A percentile compares a stretch with the other conserved stretches of the same genome.
phyloP scores from a whole-genome alignment of 2,329 filamentous ascomycete species.

The Bipolaris sorokiniana region DNA sequence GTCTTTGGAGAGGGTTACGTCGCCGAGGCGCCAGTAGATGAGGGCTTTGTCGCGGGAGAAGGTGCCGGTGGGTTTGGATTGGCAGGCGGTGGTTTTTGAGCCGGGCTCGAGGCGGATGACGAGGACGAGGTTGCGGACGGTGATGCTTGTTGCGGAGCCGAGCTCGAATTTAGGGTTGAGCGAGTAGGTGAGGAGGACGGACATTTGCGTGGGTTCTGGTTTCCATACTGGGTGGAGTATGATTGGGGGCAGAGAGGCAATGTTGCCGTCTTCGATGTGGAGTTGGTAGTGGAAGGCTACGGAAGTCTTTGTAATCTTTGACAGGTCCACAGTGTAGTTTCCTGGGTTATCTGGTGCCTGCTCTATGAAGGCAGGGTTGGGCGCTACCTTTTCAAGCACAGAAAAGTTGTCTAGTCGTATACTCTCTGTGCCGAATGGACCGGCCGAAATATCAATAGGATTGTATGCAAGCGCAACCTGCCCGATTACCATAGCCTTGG shows the following conservation, averaged over 20 bases:
- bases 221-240: constrained; percentile 81
- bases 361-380: constrained; percentile 88
- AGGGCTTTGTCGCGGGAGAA: constrained; percentile 78
- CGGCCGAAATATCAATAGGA: constrained; percentile 54
- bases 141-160: constrained; percentile 55
- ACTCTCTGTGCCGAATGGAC: constrained; percentile 59
- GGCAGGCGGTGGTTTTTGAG: constrained; percentile 68
- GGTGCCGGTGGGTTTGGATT: constrained; percentile 80
- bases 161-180: constrained; percentile 73
- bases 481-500: constrained; percentile 76
- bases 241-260: constrained; percentile 71
- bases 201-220: constrained; percentile 81
- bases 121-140: constrained; percentile 75
- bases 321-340: constrained; percentile 78
- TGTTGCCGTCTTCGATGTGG: constrained; percentile 65
- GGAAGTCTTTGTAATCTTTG: constrained; percentile 72
- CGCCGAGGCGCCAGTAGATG: constrained; percentile 80
- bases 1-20: constrained; percentile 69
- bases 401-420: constrained; percentile 88
- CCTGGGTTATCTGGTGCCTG: constrained; percentile 72
- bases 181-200: constrained; percentile 81
- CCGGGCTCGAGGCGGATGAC: constrained; percentile 71
- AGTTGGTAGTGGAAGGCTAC: constrained; percentile 94
- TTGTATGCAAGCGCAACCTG: constrained; percentile 91
- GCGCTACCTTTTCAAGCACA: constrained; percentile 87